Conservation (phyloP, 805 yeast species). For the Candida sithepensis region DNA sequence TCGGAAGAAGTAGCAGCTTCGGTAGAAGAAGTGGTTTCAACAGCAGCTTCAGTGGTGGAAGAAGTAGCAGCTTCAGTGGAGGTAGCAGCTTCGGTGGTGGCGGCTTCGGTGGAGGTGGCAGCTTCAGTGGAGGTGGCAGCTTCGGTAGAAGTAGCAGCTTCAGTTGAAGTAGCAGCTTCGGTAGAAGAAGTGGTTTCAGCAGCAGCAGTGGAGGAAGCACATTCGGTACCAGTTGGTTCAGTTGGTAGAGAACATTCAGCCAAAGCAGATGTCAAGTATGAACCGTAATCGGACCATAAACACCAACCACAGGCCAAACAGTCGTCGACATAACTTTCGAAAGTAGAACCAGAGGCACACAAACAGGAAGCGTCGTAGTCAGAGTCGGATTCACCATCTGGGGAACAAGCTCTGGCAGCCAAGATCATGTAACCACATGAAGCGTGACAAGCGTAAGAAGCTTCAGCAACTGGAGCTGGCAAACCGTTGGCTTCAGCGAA, state of each 20-base stretch:
- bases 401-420: constrained; percentile 28
- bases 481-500: constrained; percentile 24
- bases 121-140: constrained; percentile 18
- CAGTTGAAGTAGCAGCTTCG: constrained; percentile 13
- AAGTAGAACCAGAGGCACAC: constrained; percentile 25
- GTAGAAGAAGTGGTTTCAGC: constrained; percentile 9
- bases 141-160: constrained; percentile 8
- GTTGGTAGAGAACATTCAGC: constrained; percentile 28
- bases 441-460: constrained; percentile 31
- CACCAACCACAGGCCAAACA: constrained; percentile 39
- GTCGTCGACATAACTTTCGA: constrained; percentile 21
- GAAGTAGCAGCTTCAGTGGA: constrained; percentile 4
- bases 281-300: constrained; percentile 33
- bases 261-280: constrained; percentile 26
- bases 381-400: constrained; percentile 21
- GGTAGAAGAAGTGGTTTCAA: constrained; percentile 4
- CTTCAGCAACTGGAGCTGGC: constrained; percentile 23
- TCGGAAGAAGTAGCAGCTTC: constrained; percentile 9
- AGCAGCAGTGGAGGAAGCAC: constrained; percentile 7
- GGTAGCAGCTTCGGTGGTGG: constrained; percentile 6
- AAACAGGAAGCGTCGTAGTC: constrained; percentile 30
- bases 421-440: constrained; percentile 33
- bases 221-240: constrained; percentile 33
- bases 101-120: constrained; percentile 6
- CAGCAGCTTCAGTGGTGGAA: constrained; percentile 9